Evolutionary conservation across 768 basidiomycete genomes (phyloP).

Genomic region (Pulveroboletus ravenelii): DNA sequence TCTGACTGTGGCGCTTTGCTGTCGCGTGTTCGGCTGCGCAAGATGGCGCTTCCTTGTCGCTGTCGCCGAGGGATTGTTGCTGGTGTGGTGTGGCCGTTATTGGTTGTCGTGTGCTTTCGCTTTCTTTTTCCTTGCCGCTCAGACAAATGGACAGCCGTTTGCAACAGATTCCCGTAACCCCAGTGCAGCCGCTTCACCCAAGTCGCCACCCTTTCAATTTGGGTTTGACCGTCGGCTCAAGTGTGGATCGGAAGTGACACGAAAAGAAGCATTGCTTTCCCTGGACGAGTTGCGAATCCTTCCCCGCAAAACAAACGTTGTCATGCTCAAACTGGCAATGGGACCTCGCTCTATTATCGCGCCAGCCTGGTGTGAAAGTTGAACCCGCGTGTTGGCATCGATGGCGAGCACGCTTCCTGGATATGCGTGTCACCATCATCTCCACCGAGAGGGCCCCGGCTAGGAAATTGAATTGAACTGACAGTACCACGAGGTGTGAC

Average conservation of each 20-base stretch:
- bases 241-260: neutral
- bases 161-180: neutral
- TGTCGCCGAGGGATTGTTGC: too few relatives aligned
- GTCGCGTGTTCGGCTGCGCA: too few relatives aligned
- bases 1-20: too few relatives aligned
- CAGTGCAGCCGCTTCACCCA: neutral
- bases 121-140: too few relatives aligned
- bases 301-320: constrained; percentile 14
- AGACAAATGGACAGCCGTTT: constrained; percentile 1
- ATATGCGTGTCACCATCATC: neutral
- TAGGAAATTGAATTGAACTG: constrained; percentile 6
- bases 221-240: constrained; percentile 14
- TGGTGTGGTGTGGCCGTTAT: too few relatives aligned
- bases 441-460: constrained; percentile 9
- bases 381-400: constrained; percentile 1
- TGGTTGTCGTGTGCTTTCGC: too few relatives aligned
- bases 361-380: constrained; percentile 10
- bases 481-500: too few relatives aligned
- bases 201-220: neutral
- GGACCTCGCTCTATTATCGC: constrained; percentile 13
- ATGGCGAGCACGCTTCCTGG: neutral
- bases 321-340: constrained; percentile 15
- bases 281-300: constrained; percentile 23
- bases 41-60: too few relatives aligned
- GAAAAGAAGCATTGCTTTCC: constrained; percentile 3